Percentiles rank a stretch among this genome's conserved stretches.
phyloP scores from a whole-genome alignment of 176 grass and related monocot genomes.

The bread wheat (Triticum aestivum) region DNA sequence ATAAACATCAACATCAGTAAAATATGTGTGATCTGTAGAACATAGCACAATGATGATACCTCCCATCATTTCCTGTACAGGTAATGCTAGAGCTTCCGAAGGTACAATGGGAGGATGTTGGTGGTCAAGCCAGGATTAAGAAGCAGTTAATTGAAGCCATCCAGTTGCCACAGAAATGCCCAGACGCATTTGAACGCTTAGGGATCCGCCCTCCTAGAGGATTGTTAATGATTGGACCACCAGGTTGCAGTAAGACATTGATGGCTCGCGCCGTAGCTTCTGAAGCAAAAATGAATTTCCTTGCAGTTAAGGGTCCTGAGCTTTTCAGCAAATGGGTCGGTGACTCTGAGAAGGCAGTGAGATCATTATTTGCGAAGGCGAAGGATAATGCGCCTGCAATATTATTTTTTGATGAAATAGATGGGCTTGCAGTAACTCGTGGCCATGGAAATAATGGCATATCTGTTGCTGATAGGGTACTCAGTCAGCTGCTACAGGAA shows the following conservation, averaged over 20 bases:
- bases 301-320: constrained; percentile 94
- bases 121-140: constrained; percentile 79
- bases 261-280: constrained; percentile 95
- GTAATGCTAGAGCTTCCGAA: constrained; percentile 90
- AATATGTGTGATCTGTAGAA: constrained; percentile 23
- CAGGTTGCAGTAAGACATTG: constrained; percentile 95
- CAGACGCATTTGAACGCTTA: constrained; percentile 61
- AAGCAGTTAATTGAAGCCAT: constrained; percentile 83
- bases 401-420: constrained; percentile 98
- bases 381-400: constrained; percentile 85
- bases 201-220: constrained; percentile 69
- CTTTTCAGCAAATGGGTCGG: constrained; percentile 99
- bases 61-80: constrained; percentile 38
- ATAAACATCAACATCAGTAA: background rate
- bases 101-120: constrained; percentile 86
- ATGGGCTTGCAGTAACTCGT: constrained; percentile 83
- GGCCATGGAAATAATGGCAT: constrained; percentile 63
- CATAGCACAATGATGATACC: background rate
- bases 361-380: constrained; percentile 75
- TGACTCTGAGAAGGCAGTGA: constrained; percentile 95
- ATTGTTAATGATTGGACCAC: constrained; percentile 89
- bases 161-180: constrained; percentile 68
- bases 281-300: constrained; percentile 90
- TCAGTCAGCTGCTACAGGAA: constrained; percentile 86
- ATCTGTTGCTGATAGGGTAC: constrained; percentile 77